Base-by-base conservation (phyloP, 2,329 filamentous ascomycete genomes). In the Albifimbria verrucaria region DNA sequence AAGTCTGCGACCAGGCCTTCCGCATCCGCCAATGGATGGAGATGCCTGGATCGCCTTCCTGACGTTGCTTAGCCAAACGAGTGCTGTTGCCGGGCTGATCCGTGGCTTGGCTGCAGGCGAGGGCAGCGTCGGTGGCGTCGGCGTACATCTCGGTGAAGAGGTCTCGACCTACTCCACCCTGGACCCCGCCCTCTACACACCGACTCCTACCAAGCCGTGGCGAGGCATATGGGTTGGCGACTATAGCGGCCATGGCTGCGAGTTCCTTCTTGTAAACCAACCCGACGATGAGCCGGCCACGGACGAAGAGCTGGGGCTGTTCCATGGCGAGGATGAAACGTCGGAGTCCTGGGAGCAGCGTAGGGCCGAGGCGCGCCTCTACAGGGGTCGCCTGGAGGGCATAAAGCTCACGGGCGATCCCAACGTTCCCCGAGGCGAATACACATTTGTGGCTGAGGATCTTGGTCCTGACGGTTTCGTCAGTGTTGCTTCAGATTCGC, bases 221-320 rank as follows among this genome's bases (percentile, higher is more conserved):
- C 85, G 91, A 57, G 93, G 93, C 0, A 90, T 99, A 25, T 97
- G 90, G 89, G 88, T 92, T 17, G 92, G 92, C 1, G 92, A 97
- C 67, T 97, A 96, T 64, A 88, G 85, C 23, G 85, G 83, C 0
- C 92, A 97, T 62, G 92, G 92, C 1, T 92, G 88, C 67, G 93
- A 97, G 68, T 96, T 97, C 52, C 65, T 97, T 4, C 76, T 95
- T 12, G 75, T 97, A 45, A 77, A 91, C 60, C 94, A 99, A 64
- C 85, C 85, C 0, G 76, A 80, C 18, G 74, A 78, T 26, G 69
- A 73, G 41, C 62, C 66, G 1, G 62, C 61, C 3, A 67, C 72
- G 1, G 68, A 77, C 51, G 67, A 71, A 21, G 70, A 76, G 43
- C 63, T 73, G 4, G 71, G 71, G 1, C 64, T 82, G 2, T 58